These are phyloP conservation scores for Xylaria sp. DNA, from an alignment of 2,329 filamentous ascomycete species.

Conservation along the genomic window DNA sequence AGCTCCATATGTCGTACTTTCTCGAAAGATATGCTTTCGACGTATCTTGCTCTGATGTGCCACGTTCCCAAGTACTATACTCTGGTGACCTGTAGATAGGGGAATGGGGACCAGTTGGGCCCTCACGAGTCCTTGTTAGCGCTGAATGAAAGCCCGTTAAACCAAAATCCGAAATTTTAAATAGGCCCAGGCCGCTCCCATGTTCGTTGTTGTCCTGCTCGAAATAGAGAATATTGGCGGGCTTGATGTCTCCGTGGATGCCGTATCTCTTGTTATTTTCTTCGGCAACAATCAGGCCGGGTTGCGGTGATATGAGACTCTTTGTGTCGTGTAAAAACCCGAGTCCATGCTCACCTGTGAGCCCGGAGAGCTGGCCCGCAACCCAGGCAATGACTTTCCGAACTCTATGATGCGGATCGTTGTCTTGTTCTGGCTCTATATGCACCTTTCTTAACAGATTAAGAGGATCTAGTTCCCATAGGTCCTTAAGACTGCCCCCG, in stretches of 20 bases:
- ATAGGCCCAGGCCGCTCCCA: background rate
- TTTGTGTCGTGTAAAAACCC: conserved; percentile 20
- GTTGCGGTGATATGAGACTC: background rate
- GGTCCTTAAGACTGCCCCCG: conserved; percentile 15
- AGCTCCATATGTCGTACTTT: conserved; percentile 22
- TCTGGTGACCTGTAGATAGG: conserved; percentile 22
- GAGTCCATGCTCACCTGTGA: conserved; percentile 17
- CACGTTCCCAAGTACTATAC: too few species aligned
- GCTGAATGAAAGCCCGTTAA: conserved; percentile 17
- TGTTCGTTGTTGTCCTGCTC: background rate
- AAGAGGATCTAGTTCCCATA: conserved; percentile 16
- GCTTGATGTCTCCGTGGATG: conserved; percentile 25
- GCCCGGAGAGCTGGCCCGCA: conserved; percentile 15
- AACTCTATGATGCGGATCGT: background rate
- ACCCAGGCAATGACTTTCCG: conserved; percentile 10
- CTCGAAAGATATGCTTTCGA: conserved; percentile 7
- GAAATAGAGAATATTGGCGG: conserved; percentile 24
- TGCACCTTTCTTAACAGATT: background rate
- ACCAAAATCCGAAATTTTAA: conserved; percentile 26
- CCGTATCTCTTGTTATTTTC: conserved; percentile 16
- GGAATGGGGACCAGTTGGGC: conserved; percentile 6
- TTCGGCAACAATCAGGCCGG: background rate
- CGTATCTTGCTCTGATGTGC: too few species aligned
- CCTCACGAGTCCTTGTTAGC: conserved; percentile 1
- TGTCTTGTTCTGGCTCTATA: background rate